Evolutionary conservation across 1,284 basidiomycete species (phyloP).

Genomic region (Trametes pubescens): DNA sequence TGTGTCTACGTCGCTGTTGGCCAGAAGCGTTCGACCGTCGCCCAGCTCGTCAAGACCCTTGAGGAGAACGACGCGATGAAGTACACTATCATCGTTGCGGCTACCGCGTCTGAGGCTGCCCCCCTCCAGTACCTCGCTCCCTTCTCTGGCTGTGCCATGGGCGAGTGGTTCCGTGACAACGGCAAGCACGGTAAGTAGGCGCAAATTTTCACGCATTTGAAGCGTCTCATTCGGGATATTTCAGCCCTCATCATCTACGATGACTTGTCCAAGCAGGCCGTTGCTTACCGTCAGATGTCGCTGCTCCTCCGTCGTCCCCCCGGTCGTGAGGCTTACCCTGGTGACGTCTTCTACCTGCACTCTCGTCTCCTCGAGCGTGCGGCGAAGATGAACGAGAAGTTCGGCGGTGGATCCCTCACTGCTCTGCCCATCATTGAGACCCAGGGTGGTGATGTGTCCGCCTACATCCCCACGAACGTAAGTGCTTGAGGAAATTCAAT

Average conservation of each 20-base stretch:
- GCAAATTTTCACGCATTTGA: not conserved
- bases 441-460: slow-evolving; percentile 99
- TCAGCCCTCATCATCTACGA: slow-evolving; percentile 98
- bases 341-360: slow-evolving; percentile 99
- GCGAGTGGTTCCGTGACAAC: slow-evolving; percentile 99
- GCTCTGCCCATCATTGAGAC: slow-evolving; percentile 99
- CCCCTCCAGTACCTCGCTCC: slow-evolving; percentile 99
- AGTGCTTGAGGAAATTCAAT: slow-evolving; percentile 44
- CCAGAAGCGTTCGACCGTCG: slow-evolving; percentile 99
- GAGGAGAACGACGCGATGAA: slow-evolving; percentile 99
- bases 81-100: slow-evolving; percentile 99
- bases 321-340: slow-evolving; percentile 99
- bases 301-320: slow-evolving; percentile 99
- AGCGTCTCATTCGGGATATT: not conserved
- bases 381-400: slow-evolving; percentile 99
- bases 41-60: slow-evolving; percentile 98
- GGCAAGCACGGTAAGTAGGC: slow-evolving; percentile 84
- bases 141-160: slow-evolving; percentile 99
- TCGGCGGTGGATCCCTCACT: slow-evolving; percentile 98
- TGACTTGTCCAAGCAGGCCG: slow-evolving; percentile 99
- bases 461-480: slow-evolving; percentile 91
- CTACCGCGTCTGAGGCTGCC: slow-evolving; percentile 98
- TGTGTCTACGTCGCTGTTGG: slow-evolving; percentile 99
- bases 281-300: slow-evolving; percentile 99
- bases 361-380: slow-evolving; percentile 99